Conservation (phyloP, 1,139 yeast species). For the Blastobotrys indianensis region DNA sequence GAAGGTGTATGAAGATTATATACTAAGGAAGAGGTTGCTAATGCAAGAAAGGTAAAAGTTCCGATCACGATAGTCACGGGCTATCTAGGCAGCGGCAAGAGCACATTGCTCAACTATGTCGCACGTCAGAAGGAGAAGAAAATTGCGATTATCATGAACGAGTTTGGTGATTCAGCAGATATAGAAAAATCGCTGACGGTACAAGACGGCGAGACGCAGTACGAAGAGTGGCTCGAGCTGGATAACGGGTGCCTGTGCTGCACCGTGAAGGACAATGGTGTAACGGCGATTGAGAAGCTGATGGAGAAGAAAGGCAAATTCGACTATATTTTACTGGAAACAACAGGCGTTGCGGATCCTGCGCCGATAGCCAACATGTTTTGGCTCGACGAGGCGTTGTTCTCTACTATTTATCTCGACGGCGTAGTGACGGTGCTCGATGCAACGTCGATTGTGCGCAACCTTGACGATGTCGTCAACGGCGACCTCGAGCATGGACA, state of each 20-base stretch:
- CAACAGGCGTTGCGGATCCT: conserved; percentile 98
- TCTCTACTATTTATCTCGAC: conserved; percentile 80
- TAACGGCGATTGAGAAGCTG: conserved; percentile 84
- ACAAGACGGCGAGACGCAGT: conserved; percentile 47
- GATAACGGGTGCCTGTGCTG: conserved; percentile 98
- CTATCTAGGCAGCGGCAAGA: conserved; percentile 88
- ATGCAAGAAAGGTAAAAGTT: conserved; percentile 40
- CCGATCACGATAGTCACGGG: conserved; percentile 95
- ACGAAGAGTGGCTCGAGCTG: conserved; percentile 91
- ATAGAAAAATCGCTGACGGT: conserved; percentile 85
- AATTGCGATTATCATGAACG: conserved; percentile 87
- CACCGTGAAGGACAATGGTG: conserved; percentile 92
- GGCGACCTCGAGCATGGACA: conserved; percentile 52
- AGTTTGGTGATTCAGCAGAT: conserved; percentile 51
- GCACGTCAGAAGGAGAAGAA: conserved; percentile 63
- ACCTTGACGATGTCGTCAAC: conserved; percentile 67
- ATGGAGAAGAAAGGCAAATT: conserved; percentile 68
- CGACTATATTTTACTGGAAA: conserved; percentile 84
- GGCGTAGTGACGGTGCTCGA: conserved; percentile 93
- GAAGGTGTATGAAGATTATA: conserved; percentile 4
- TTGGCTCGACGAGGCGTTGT: conserved; percentile 89
- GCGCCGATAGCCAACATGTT: conserved; percentile 95
- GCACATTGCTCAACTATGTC: conserved; percentile 65
- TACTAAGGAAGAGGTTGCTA: background rate
- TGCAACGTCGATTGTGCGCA: conserved; percentile 57